These are phyloP conservation scores for Sugiyamaella grinbergsii DNA, from an alignment of 1,139 yeast species.

Conservation along the genomic window DNA sequence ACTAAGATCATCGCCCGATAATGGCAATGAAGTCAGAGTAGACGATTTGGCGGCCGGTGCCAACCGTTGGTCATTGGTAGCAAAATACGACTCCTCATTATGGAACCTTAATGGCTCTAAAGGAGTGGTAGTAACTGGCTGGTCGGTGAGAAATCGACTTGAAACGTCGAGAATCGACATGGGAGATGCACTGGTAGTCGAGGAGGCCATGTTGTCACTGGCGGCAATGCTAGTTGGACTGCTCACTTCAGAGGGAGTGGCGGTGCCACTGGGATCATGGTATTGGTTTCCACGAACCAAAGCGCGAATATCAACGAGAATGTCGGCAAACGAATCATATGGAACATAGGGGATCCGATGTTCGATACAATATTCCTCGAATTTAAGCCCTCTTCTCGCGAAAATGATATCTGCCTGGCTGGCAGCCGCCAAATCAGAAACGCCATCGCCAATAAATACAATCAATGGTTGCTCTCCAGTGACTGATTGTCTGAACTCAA, in stretches of 20 bases:
- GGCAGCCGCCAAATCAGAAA: conserved; percentile 51
- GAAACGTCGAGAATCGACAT: conserved; percentile 1
- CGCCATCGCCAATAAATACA: conserved; percentile 50
- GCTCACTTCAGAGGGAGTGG: conserved; percentile 11
- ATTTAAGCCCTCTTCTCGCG: conserved; percentile 47
- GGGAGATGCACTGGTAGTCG: conserved; percentile 6
- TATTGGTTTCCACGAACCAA: conserved; percentile 40
- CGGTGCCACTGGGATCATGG: conserved; percentile 33
- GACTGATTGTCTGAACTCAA: conserved; percentile 46
- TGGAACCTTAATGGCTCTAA: conserved; percentile 14
- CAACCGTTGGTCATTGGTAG: conserved; percentile 13
- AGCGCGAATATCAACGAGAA: conserved; percentile 42
- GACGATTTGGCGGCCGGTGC: conserved; percentile 1
- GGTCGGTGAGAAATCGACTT: background rate
- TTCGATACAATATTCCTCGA: conserved; percentile 47
- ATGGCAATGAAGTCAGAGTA: background rate
- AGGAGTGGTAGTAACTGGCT: conserved; percentile 24
- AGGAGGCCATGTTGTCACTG: conserved; percentile 3
- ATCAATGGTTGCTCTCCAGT: conserved; percentile 42
- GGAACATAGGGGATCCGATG: conserved; percentile 48
- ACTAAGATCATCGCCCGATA: background rate
- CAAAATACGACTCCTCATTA: conserved; percentile 16
- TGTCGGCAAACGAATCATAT: conserved; percentile 47
- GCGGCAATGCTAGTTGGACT: conserved; percentile 10
- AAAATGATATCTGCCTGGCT: conserved; percentile 49